Conservation (phyloP, 2,329 filamentous ascomycete genomes). For the Cladorrhinum sp. region DNA sequence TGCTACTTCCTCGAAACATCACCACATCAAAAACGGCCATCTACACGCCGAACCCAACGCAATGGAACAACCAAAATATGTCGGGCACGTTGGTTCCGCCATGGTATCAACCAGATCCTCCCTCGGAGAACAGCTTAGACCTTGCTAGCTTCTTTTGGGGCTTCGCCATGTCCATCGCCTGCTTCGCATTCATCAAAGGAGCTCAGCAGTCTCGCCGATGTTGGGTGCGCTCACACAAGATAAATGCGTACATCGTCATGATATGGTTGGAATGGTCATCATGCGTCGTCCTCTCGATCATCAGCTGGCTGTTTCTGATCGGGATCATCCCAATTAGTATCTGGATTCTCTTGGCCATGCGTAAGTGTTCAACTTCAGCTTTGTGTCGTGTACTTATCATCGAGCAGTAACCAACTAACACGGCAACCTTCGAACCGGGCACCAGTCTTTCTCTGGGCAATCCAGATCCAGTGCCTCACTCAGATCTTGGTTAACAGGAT, state of each 20-base stretch:
- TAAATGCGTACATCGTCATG: constrained; percentile 37
- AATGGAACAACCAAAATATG: background rate
- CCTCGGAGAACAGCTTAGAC: constrained; percentile 12
- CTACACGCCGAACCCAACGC: background rate
- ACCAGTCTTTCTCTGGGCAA: constrained; percentile 20
- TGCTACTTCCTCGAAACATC: background rate
- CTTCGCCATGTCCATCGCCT: constrained; percentile 34
- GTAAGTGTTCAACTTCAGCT: constrained; percentile 13
- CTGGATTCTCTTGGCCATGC: constrained; percentile 23
- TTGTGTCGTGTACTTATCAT: background rate
- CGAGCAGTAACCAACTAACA: constrained; percentile 3
- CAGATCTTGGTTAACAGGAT: constrained; percentile 53
- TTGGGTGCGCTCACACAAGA: constrained; percentile 27
- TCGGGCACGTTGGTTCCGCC: constrained; percentile 19
- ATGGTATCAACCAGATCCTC: constrained; percentile 15
- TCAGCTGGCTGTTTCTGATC: constrained; percentile 35
- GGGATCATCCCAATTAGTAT: constrained; percentile 31
- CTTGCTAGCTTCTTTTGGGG: constrained; percentile 33
- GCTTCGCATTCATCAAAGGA: constrained; percentile 32
- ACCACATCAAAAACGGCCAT: background rate
- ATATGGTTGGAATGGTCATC: constrained; percentile 36
- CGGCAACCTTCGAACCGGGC: background rate
- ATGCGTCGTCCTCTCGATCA: constrained; percentile 30
- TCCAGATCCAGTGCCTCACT: constrained; percentile 44
- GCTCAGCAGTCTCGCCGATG: constrained; percentile 33